phyloP scores from a whole-genome alignment of 768 basidiomycete genomes.

The Cytidiella melzeri region DNA sequence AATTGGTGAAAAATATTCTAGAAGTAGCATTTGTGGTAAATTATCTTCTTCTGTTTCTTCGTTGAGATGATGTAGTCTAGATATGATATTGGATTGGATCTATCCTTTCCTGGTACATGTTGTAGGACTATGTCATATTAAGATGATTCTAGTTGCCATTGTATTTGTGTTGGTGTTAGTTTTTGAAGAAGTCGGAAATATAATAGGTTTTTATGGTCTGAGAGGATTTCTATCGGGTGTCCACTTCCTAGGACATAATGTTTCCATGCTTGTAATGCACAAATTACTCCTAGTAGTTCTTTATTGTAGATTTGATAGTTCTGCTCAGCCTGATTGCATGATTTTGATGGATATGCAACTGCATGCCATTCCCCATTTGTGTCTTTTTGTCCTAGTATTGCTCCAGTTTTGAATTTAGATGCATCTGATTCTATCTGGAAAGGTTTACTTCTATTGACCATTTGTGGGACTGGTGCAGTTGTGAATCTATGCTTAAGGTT shows the following conservation, averaged over 20 bases:
- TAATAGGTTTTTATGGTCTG: constrained; percentile 28
- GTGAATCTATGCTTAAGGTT: constrained; percentile 18
- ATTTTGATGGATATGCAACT: constrained; percentile 10
- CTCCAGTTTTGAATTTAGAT: constrained; percentile 22
- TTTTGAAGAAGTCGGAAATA: constrained; percentile 20
- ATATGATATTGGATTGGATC: constrained; percentile 10
- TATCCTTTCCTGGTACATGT: constrained; percentile 5
- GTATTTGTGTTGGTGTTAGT: constrained; percentile 26
- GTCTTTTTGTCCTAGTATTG: constrained; percentile 22
- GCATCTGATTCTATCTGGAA: constrained; percentile 18
- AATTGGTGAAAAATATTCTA: constrained; percentile 2
- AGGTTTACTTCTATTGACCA: constrained; percentile 7
- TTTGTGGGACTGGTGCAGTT: constrained; percentile 13
- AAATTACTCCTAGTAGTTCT: constrained; percentile 32
- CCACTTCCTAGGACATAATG: constrained; percentile 19
- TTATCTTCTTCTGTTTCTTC: neutral
- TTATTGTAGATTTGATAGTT: constrained; percentile 30
- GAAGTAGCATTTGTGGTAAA: neutral
- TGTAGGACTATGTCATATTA: constrained; percentile 14
- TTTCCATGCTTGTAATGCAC: constrained; percentile 19
- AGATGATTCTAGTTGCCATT: constrained; percentile 22
- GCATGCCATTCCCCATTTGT: constrained; percentile 10
- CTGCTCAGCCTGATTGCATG: constrained; percentile 16
- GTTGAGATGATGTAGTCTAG: neutral
- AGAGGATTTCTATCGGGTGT: constrained; percentile 16